Conservation (phyloP, 1,284 basidiomycete species). For the Irpex lacteus region DNA sequence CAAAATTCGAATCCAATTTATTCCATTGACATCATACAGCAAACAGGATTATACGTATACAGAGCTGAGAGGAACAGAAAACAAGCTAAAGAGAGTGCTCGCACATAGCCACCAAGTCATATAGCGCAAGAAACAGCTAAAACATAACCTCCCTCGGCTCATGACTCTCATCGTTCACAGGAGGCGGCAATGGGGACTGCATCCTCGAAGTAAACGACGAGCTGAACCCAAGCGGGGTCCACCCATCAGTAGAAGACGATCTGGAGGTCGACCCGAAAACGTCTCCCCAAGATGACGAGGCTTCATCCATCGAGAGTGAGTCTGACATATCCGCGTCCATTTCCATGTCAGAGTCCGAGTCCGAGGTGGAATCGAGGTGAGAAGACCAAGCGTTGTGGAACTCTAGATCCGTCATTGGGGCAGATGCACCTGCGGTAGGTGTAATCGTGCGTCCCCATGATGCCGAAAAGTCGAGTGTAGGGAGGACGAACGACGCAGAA, state of each 20-base stretch:
- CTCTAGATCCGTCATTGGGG: slow-evolving; percentile 19
- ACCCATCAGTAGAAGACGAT: slow-evolving; percentile 10
- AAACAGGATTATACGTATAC: slow-evolving; percentile 11
- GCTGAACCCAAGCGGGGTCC: slow-evolving; percentile 16
- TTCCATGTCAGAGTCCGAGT: slow-evolving; percentile 10
- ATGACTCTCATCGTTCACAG: background rate
- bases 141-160: slow-evolving; percentile 13
- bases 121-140: background rate
- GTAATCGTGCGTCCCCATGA: slow-evolving; percentile 24
- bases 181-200: background rate
- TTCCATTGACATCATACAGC: background rate
- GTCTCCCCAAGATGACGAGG: slow-evolving; percentile 4
- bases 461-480: slow-evolving; percentile 66
- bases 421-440: slow-evolving; percentile 7
- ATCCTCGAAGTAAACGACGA: slow-evolving; percentile 12
- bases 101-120: background rate
- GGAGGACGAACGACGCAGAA: slow-evolving; percentile 58
- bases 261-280: slow-evolving; percentile 1
- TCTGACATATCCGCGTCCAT: slow-evolving; percentile 9
- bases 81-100: background rate
- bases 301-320: slow-evolving; percentile 7
- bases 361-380: slow-evolving; percentile 8
- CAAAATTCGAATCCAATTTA: background rate
- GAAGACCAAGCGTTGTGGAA: slow-evolving; percentile 29
- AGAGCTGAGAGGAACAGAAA: background rate